These are phyloP conservation scores for Capronia coronata DNA, from an alignment of 2,329 filamentous ascomycete genomes.

Conservation along the genomic window DNA sequence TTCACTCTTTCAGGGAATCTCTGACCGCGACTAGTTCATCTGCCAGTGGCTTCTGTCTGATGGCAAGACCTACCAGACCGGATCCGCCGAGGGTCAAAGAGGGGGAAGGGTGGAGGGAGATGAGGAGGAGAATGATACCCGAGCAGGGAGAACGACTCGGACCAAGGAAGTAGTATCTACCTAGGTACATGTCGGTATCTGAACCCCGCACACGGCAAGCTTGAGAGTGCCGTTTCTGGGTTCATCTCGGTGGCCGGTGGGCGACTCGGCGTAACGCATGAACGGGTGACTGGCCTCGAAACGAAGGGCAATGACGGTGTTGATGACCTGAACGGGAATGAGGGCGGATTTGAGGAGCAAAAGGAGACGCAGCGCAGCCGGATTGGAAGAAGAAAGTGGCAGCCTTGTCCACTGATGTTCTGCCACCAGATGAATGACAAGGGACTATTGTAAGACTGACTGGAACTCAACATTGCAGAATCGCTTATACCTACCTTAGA, in stretches of 20 bases:
- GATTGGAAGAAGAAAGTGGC: not conserved
- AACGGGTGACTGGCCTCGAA: too few relatives aligned
- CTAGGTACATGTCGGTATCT: too few relatives aligned
- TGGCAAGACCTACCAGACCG: not conserved
- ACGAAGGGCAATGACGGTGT: too few relatives aligned
- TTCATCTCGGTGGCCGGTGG: too few relatives aligned
- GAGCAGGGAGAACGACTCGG: not conserved
- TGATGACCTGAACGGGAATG: not conserved
- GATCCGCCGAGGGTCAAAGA: constrained; percentile 1
- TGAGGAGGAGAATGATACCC: not conserved
- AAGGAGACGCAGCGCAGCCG: not conserved
- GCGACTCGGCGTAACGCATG: too few relatives aligned
- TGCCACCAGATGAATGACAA: too few relatives aligned
- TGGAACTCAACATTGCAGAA: too few relatives aligned
- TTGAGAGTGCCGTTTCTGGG: too few relatives aligned
- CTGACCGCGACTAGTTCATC: not conserved
- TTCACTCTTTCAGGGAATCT: not conserved
- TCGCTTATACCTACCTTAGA: too few relatives aligned
- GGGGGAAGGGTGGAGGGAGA: not conserved
- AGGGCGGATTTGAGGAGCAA: not conserved
- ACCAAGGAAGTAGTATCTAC: too few relatives aligned
- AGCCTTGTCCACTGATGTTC: not conserved
- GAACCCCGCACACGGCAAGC: too few relatives aligned
- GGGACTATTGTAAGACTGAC: too few relatives aligned
- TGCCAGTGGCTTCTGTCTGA: not conserved